phyloP scores from a whole-genome alignment of 1,139 yeast species.

The Meyerozyma guilliermondii region DNA sequence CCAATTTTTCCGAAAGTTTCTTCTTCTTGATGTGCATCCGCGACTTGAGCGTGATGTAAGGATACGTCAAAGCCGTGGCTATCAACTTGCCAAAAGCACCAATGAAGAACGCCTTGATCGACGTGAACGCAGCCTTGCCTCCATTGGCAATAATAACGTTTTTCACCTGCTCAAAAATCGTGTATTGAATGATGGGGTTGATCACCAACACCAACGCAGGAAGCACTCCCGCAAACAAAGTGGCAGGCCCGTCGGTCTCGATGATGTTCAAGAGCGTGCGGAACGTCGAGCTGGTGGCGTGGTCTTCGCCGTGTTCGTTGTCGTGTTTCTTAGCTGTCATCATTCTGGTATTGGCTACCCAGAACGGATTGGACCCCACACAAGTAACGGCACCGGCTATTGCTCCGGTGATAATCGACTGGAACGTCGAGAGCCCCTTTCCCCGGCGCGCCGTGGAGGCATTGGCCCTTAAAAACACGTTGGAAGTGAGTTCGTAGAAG shows the following conservation, averaged over 20 bases:
- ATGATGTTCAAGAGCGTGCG: constrained; percentile 56
- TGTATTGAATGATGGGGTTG: constrained; percentile 89
- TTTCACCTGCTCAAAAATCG: constrained; percentile 83
- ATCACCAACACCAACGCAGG: constrained; percentile 84
- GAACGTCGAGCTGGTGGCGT: constrained; percentile 34
- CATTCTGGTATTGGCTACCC: constrained; percentile 88
- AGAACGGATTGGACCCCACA: constrained; percentile 83
- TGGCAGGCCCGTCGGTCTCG: constrained; percentile 62
- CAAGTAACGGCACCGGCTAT: constrained; percentile 87
- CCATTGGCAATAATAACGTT: constrained; percentile 55
- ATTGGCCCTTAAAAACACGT: constrained; percentile 44
- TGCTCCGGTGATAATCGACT: constrained; percentile 76
- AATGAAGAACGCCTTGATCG: constrained; percentile 72
- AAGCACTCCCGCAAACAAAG: constrained; percentile 77
- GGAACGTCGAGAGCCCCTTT: constrained; percentile 54
- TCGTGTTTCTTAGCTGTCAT: constrained; percentile 55
- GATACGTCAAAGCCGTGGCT: constrained; percentile 85
- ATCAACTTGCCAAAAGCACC: constrained; percentile 89
- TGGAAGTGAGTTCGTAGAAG: constrained; percentile 72
- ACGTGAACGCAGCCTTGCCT: constrained; percentile 42
- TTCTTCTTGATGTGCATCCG: constrained; percentile 72
- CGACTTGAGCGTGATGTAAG: constrained; percentile 83
- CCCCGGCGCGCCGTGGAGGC: constrained; percentile 18
- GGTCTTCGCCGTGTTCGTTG: constrained; percentile 17
- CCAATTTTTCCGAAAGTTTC: constrained; percentile 19